Evolutionary conservation across 2,329 filamentous ascomycete genomes (phyloP), one percentile per base, ranked within the genome.

Genomic region (Diplodia seriata): DNA sequence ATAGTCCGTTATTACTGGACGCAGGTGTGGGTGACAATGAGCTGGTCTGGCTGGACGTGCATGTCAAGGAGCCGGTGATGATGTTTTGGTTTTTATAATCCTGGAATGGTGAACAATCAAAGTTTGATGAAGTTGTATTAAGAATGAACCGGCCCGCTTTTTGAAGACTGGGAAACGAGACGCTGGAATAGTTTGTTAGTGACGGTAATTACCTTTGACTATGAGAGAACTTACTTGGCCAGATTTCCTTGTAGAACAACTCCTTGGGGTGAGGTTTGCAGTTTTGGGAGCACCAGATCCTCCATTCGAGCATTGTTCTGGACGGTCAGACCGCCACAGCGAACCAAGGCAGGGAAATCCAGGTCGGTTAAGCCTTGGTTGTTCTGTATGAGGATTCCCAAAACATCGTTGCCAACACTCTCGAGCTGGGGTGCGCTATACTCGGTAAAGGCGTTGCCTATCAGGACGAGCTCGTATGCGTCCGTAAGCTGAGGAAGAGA

Each of bases 381-480:
- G 40, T 33, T 11, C 8, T 49, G 23, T 20, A 62, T 8, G 3
- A 49, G 26, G 4, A 62, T 36, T 12, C 57, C 57, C 18, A 18
- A 4, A 1, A 26, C 31, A n/a, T n/a, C 57, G 43, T 62, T 62
- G 15, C 40, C 57, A 15, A 62, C 57, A 15, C 43, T 50, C 26
- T 15, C 18, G 1, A 62, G 57, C 15, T 49, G 33, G 6, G 57
- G 57, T 3, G 40, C 40, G 40, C 14, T 33, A 7, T 36, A 33
- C 8, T 15, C n/a, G 4, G 26, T 9, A n/a, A 62, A 62, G 1
- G 29, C 18, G 18, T 50, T 62, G 23, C 26, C 29, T 15, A 14
- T 20, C 40, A 62, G 18, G 1, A 20, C 9, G 7, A 62, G 9
- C 5, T 23, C 26, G 18, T 49, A 50, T 4, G 57, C 26, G 8